These are phyloP conservation scores for Trichoderma koningiopsis DNA, from an alignment of 2,329 filamentous ascomycete species.

Conservation along the genomic window DNA sequence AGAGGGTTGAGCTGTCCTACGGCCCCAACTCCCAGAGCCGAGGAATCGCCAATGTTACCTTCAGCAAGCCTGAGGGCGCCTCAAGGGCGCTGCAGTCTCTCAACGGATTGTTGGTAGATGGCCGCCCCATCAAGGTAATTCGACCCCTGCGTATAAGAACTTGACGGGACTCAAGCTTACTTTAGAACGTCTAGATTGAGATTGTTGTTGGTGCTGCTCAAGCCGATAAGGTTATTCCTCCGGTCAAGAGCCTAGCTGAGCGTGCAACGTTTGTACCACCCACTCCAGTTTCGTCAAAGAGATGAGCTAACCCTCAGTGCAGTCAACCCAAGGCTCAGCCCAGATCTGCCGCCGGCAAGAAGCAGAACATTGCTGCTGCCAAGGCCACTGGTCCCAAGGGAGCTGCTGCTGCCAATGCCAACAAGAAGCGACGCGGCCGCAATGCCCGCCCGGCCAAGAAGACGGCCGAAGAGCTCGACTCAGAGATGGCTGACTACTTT, in stretches of 20 bases:
- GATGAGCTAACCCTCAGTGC: neutral
- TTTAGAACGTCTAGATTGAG: conserved; percentile 66
- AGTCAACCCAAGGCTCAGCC: conserved; percentile 56
- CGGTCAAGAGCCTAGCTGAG: conserved; percentile 74
- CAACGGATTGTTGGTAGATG: conserved; percentile 89
- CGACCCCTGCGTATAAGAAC: neutral
- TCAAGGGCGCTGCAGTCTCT: conserved; percentile 80
- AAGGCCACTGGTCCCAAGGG: conserved; percentile 46
- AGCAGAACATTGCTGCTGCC: conserved; percentile 52
- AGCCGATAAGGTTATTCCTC: conserved; percentile 66
- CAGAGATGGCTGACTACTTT: conserved; percentile 98
- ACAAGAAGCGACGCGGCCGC: conserved; percentile 59
- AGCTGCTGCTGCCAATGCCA: conserved; percentile 47
- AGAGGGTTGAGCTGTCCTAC: conserved; percentile 88
- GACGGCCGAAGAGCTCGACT: conserved; percentile 93
- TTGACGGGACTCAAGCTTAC: neutral
- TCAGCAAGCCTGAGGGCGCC: conserved; percentile 78
- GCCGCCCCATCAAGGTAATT: conserved; percentile 80
- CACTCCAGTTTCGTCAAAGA: neutral
- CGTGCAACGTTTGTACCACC: conserved; percentile 60
- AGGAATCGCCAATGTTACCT: conserved; percentile 88
- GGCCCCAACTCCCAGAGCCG: conserved; percentile 89
- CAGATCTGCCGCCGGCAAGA: conserved; percentile 77
- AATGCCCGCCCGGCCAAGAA: conserved; percentile 74
- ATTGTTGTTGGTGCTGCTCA: conserved; percentile 80